phyloP scores from a whole-genome alignment of 2,329 filamentous ascomycete genomes.

The Verticillium nonalfalfae region DNA sequence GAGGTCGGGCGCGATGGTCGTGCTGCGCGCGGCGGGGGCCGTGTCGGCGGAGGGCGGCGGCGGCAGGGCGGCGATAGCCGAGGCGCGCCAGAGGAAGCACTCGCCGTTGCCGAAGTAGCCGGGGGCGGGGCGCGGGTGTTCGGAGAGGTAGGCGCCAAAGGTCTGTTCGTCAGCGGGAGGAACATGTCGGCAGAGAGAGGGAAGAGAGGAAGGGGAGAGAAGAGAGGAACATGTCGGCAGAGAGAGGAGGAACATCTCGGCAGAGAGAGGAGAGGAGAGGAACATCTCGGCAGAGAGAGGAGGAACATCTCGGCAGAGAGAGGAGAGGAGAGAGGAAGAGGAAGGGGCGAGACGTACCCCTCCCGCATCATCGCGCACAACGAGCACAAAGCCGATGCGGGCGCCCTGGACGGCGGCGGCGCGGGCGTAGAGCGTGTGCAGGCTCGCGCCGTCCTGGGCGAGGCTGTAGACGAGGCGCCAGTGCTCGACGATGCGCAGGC shows the following conservation, averaged over 20 bases:
- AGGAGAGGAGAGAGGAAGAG: too few relatives aligned
- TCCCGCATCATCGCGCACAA: slow-evolving; percentile 71
- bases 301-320: too few relatives aligned
- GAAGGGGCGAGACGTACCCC: slow-evolving; percentile 51
- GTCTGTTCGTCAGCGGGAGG: slow-evolving; percentile 38
- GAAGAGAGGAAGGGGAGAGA: background rate
- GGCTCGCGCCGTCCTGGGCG: slow-evolving; percentile 83
- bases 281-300: too few relatives aligned
- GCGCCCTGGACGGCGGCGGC: slow-evolving; percentile 60
- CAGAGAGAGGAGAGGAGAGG: too few relatives aligned
- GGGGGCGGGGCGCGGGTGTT: slow-evolving; percentile 71
- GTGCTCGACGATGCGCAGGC: slow-evolving; percentile 78
- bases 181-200: background rate
- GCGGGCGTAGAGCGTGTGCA: slow-evolving; percentile 79
- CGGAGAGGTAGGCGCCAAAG: slow-evolving; percentile 92
- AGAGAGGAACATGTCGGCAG: too few relatives aligned
- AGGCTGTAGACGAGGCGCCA: slow-evolving; percentile 87
- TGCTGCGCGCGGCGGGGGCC: slow-evolving; percentile 28
- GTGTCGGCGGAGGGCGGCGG: slow-evolving; percentile 47
- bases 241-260: too few relatives aligned
- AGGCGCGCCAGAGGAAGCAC: slow-evolving; percentile 69
- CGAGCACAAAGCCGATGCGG: slow-evolving; percentile 83
- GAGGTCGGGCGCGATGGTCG: slow-evolving; percentile 25
- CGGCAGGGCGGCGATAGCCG: slow-evolving; percentile 46
- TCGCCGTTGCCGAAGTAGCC: slow-evolving; percentile 96